Base-by-base conservation (phyloP, 2,329 filamentous ascomycete species). In the Exserohilum rostratum region DNA sequence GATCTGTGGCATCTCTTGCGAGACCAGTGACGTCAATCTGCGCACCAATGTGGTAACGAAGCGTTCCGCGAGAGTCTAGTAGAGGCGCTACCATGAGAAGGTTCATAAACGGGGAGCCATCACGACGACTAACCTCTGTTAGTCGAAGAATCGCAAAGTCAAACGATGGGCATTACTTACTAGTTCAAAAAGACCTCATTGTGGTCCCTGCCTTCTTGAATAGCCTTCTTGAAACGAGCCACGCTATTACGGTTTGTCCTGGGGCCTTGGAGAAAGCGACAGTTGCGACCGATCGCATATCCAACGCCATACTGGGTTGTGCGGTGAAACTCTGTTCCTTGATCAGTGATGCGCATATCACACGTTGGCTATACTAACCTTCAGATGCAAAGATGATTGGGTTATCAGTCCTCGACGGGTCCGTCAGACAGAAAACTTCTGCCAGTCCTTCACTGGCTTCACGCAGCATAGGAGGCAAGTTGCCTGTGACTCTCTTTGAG, bases 171-270 rank as follows among this genome's bases (percentile, higher is more conserved):
- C 27, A 15, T 13, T 10, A 73, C 81, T 66, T 76, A 85, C 82
- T 90, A 93, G 71, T 93, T 93, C 33, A 93, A 76, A 50, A 93
- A 86, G 0, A 90, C 85, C 65, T 93, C 90, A 49, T 83, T 89
- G 60, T 88, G 85, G 64, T 92, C 89, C 61, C 84, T 82, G n/a
- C 87, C 87, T 1, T 80, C 82, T 6, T 79, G 72, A 10, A 89
- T 75, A 25, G 85, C 86, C 35, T 88, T 83, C 29, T 83, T 79
- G 10, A 93, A 78, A 48, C 90, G 80, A 49, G 79, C 75, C 0
- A 89, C 79, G 46, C 86, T 89, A 57, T 83, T 81, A 0, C 79
- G 79, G 60, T 88, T 88, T 5, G 89, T 91, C 64, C 83, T 84
- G 0, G 89, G 89, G 0, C 90, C 90, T 70, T 92, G 90, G 1